Conservation (phyloP, 1,284 basidiomycete genomes). For the Schizophyllum amplum region DNA sequence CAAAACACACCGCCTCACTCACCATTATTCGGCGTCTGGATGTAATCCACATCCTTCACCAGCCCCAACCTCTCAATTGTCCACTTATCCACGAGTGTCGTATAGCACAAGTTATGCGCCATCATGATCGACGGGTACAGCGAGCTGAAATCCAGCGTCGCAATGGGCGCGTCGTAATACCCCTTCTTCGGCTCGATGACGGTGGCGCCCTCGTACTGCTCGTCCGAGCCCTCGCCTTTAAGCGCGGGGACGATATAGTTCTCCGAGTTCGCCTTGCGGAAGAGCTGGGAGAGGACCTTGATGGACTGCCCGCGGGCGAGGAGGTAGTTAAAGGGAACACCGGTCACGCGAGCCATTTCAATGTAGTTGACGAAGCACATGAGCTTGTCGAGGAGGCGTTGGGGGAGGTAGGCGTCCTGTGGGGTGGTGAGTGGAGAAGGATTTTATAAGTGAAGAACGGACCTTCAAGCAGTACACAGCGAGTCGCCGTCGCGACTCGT, state of each 20-base stretch:
- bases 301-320: slow-evolving; percentile 91
- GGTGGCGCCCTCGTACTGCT: slow-evolving; percentile 95
- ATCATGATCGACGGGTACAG: slow-evolving; percentile 99
- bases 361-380: slow-evolving; percentile 98
- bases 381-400: slow-evolving; percentile 88
- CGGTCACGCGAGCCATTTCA: slow-evolving; percentile 94
- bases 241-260: slow-evolving; percentile 81
- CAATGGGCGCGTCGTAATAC: slow-evolving; percentile 91
- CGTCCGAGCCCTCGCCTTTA: slow-evolving; percentile 83
- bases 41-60: slow-evolving; percentile 81
- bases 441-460: no score
- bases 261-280: slow-evolving; percentile 80
- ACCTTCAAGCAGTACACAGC: slow-evolving; percentile 96
- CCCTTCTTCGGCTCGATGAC: slow-evolving; percentile 94
- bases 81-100: slow-evolving; percentile 75
- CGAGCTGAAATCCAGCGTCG: slow-evolving; percentile 94
- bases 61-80: slow-evolving; percentile 74
- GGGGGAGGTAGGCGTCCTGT: slow-evolving; percentile 95
- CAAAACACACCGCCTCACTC: no score
- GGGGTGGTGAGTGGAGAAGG: no score
- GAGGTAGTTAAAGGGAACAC: slow-evolving; percentile 95
- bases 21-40: slow-evolving; percentile 92
- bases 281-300: slow-evolving; percentile 92
- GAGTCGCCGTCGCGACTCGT: slow-evolving; percentile 82
- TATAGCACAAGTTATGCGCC: slow-evolving; percentile 97